phyloP scores from a whole-genome alignment of 2,329 filamentous ascomycete species.

The Trichoderma harzianum region DNA sequence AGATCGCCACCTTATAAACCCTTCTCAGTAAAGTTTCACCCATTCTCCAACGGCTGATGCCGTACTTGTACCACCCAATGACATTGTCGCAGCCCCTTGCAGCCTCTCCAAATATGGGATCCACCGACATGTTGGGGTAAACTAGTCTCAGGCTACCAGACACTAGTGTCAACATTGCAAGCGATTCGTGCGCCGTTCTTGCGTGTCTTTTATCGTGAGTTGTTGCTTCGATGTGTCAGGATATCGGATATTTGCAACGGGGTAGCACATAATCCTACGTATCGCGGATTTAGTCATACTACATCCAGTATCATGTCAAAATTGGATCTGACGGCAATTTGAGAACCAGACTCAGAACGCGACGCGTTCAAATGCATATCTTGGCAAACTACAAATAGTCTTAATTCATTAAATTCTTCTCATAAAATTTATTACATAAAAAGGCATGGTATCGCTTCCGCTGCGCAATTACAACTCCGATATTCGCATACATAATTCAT shows the following conservation, averaged over 20 bases:
- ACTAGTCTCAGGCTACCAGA: neutral
- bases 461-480: neutral
- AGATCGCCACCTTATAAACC: neutral
- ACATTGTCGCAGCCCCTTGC: neutral
- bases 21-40: neutral
- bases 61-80: neutral
- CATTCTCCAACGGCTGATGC: neutral
- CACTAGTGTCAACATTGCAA: neutral
- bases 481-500: neutral
- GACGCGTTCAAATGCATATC: neutral
- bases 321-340: neutral
- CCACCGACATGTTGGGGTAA: neutral
- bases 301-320: neutral
- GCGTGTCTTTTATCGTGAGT: neutral
- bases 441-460: neutral
- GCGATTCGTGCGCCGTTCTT: neutral
- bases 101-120: neutral
- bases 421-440: neutral
- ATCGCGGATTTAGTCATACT: neutral
- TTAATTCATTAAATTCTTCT: neutral
- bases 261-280: neutral
- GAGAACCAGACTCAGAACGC: too few species aligned
- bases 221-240: neutral
- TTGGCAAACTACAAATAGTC: neutral
- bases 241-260: neutral